A percentile compares a stretch with the other conserved stretches of the same genome.
Evolutionary conservation across 2,329 filamentous ascomycete species (phyloP).

Genomic region (Trichothecium roseum): DNA sequence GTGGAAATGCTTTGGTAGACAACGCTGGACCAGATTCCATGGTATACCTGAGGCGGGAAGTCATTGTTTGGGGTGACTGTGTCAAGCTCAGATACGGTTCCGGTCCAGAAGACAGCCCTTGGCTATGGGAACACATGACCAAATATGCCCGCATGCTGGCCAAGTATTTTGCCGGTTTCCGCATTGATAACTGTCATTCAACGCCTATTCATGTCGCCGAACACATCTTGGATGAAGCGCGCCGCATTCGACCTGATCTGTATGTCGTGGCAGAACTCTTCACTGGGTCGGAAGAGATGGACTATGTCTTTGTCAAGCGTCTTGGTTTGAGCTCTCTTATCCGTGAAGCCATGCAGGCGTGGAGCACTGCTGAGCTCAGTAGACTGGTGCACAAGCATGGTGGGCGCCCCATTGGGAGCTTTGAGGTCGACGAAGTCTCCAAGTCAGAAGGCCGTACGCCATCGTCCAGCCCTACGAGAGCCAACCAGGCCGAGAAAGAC

Average conservation of each 20-base stretch:
- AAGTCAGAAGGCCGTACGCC: conserved; percentile 38
- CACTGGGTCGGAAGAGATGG: conserved; percentile 88
- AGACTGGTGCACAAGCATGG: conserved; percentile 88
- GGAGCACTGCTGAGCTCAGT: conserved; percentile 89
- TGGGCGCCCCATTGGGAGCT: conserved; percentile 90
- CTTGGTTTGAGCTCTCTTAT: conserved; percentile 87
- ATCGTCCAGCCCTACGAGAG: conserved; percentile 17
- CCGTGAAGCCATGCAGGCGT: conserved; percentile 95
- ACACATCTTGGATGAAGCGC: conserved; percentile 89
- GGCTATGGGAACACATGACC: conserved; percentile 92
- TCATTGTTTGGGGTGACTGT: conserved; percentile 98
- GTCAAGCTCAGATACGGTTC: conserved; percentile 90
- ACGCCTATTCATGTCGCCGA: conserved; percentile 92
- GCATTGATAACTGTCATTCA: conserved; percentile 97
- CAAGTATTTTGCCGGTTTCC: conserved; percentile 89
- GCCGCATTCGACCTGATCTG: conserved; percentile 73
- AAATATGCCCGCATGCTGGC: conserved; percentile 86
- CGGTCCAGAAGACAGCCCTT: conserved; percentile 75
- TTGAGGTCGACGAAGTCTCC: conserved; percentile 82
- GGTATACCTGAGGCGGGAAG: conserved; percentile 90
- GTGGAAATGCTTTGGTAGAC: conserved; percentile 85
- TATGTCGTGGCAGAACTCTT: conserved; percentile 94
- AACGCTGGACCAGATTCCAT: conserved; percentile 83
- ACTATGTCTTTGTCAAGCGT: conserved; percentile 90
- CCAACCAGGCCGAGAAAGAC: conserved; percentile 14